phyloP scores from a whole-genome alignment of 2,329 filamentous ascomycete species.

The Fusarium virguliforme region DNA sequence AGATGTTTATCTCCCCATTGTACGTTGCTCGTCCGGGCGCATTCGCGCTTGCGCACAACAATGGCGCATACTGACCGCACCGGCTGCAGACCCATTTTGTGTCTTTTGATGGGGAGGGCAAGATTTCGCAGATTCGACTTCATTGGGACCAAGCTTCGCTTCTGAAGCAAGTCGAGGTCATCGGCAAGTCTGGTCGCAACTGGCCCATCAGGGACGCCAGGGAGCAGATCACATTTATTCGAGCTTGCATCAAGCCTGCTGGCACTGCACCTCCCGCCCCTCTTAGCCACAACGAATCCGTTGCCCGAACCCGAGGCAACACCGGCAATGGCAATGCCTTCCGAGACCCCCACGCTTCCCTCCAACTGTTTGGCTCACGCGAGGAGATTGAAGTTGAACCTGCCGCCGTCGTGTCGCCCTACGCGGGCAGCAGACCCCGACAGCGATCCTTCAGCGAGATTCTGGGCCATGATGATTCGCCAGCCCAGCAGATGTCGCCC shows the following conservation, averaged over 20 bases:
- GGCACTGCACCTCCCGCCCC: constrained; percentile 55
- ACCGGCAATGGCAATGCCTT: constrained; percentile 70
- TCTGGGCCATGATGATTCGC: constrained; percentile 71
- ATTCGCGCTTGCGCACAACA: constrained; percentile 1
- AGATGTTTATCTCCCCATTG: constrained; percentile 83
- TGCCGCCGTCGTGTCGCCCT: constrained; percentile 71
- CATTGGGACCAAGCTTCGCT: constrained; percentile 97
- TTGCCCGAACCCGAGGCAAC: constrained; percentile 66
- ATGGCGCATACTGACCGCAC: constrained; percentile 29
- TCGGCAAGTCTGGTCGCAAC: constrained; percentile 89
- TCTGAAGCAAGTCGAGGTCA: constrained; percentile 93
- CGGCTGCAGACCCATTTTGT: constrained; percentile 84
- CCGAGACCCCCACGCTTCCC: constrained; percentile 78
- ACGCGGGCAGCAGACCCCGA: constrained; percentile 71
- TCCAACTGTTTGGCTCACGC: constrained; percentile 82
- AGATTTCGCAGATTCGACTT: constrained; percentile 89
- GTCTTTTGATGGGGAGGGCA: constrained; percentile 81
- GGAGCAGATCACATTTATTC: constrained; percentile 86
- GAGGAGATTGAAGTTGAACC: constrained; percentile 71
- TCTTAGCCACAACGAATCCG: constrained; percentile 57
- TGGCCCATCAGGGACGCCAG: constrained; percentile 94
- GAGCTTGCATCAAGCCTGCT: constrained; percentile 70
- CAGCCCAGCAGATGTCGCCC: constrained; percentile 67
- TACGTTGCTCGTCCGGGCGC: constrained; percentile 65
- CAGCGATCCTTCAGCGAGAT: constrained; percentile 84